These are phyloP conservation scores for Lasiodiplodia theobromae DNA, from an alignment of 2,329 filamentous ascomycete species.

Conservation along the genomic window DNA sequence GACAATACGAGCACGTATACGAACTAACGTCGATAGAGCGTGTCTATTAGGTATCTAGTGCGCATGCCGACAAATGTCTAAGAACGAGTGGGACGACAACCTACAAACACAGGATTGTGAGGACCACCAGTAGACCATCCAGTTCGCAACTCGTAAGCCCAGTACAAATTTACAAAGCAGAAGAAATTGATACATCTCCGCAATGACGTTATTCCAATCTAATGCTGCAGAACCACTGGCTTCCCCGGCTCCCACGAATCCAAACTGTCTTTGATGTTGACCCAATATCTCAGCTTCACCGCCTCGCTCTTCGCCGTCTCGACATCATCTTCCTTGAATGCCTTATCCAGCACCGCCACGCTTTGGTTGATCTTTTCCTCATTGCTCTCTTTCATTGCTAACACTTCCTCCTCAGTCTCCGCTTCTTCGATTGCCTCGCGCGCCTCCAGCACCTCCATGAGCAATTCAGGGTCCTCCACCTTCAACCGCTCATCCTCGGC, in stretches of 20 bases:
- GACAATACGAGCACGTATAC: neutral
- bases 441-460: conserved; percentile 82
- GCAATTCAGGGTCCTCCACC: conserved; percentile 72
- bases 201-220: neutral
- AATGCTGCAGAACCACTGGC: conserved; percentile 64
- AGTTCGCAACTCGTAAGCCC: no score
- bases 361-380: conserved; percentile 69
- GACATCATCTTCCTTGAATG: conserved; percentile 72
- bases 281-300: conserved; percentile 86
- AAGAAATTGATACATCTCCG: neutral
- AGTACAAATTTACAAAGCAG: neutral
- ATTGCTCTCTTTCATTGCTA: conserved; percentile 68
- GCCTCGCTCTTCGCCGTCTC: conserved; percentile 73
- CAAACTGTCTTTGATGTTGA: conserved; percentile 82
- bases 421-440: conserved; percentile 65
- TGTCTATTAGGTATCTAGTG: neutral
- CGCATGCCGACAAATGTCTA: neutral
- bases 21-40: neutral
- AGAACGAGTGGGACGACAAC: neutral
- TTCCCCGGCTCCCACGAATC: conserved; percentile 84
- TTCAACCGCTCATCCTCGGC: conserved; percentile 78
- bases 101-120: neutral
- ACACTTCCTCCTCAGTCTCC: conserved; percentile 68
- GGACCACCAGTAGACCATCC: neutral
- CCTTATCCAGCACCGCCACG: conserved; percentile 67